Evolutionary conservation across 2,329 filamentous ascomycete genomes (phyloP).

Genomic region (Atkinsonella texensis): DNA sequence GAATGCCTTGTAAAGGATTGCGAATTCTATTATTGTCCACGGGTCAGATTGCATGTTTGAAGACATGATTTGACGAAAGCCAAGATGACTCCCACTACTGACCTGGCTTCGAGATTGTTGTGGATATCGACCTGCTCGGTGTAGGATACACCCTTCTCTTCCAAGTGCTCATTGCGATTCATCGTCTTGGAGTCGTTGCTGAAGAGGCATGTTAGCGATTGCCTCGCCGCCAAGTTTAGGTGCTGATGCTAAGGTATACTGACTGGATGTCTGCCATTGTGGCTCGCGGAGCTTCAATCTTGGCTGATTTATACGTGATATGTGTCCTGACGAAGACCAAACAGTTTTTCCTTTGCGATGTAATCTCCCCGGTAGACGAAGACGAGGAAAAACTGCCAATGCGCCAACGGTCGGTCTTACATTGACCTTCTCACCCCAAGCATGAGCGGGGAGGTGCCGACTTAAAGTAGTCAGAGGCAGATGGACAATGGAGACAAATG

Average conservation of each 20-base stretch:
- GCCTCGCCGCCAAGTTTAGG: neutral
- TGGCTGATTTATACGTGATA: neutral
- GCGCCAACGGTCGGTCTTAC: neutral
- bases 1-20: slow-evolving; percentile 36
- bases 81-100: slow-evolving; percentile 10
- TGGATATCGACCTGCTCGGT: slow-evolving; percentile 24
- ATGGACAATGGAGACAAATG: slow-evolving; percentile 5
- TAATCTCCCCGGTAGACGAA: neutral
- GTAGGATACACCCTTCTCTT: slow-evolving; percentile 16
- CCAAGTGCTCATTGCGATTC: slow-evolving; percentile 10
- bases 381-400: neutral
- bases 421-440: neutral
- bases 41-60: neutral
- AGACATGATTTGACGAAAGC: neutral
- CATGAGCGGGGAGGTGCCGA: slow-evolving; percentile 5
- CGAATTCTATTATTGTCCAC: slow-evolving; percentile 24
- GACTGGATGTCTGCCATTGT: slow-evolving; percentile 14
- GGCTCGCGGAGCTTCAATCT: slow-evolving; percentile 2
- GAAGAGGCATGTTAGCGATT: neutral
- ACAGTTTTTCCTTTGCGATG: neutral
- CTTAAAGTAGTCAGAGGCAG: slow-evolving; percentile 6
- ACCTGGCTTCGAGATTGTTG: slow-evolving; percentile 31
- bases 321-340: neutral
- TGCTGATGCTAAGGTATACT: neutral
- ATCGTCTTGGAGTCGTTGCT: slow-evolving; percentile 10